Evolutionary conservation across 768 basidiomycete species (phyloP).

Genomic region (Lepiota subincarnata): DNA sequence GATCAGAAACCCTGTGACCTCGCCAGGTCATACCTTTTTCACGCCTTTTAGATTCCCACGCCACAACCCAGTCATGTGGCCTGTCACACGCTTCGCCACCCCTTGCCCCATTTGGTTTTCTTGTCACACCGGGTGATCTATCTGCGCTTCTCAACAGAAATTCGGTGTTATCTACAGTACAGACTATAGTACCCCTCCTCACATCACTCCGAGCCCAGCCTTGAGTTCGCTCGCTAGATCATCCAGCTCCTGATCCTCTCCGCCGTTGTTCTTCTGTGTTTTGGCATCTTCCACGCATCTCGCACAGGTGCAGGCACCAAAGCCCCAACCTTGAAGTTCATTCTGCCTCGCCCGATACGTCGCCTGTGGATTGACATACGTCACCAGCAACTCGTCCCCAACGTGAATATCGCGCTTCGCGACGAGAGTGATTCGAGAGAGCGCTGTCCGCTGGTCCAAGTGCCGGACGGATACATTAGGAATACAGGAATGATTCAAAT

Average conservation of each 20-base stretch:
- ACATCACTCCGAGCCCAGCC: slow-evolving; percentile 58
- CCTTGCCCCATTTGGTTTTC: neutral
- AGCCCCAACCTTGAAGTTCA: slow-evolving; percentile 69
- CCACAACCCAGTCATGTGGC: slow-evolving; percentile 20
- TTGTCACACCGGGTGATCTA: neutral
- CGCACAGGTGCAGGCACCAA: slow-evolving; percentile 63
- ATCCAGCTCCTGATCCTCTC: slow-evolving; percentile 28
- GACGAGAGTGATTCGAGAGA: slow-evolving; percentile 72
- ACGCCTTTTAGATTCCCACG: slow-evolving; percentile 24
- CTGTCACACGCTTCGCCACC: slow-evolving; percentile 1
- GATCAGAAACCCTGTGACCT: slow-evolving; percentile 40
- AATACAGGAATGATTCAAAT: slow-evolving; percentile 80
- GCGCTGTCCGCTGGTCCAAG: slow-evolving; percentile 61
- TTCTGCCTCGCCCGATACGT: slow-evolving; percentile 43
- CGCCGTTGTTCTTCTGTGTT: slow-evolving; percentile 29
- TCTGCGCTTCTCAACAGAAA: too few species aligned
- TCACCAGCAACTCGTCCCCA: slow-evolving; percentile 74
- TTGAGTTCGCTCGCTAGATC: slow-evolving; percentile 60
- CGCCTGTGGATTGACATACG: slow-evolving; percentile 72
- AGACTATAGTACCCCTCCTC: slow-evolving; percentile 2
- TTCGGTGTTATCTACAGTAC: too few species aligned
- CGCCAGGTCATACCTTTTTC: slow-evolving; percentile 28
- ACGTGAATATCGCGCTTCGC: slow-evolving; percentile 58
- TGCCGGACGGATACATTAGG: slow-evolving; percentile 82
- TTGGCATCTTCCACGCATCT: slow-evolving; percentile 63